Percentiles rank a stretch among this genome's conserved stretches.
These are phyloP conservation scores for Candida xiaguanensis DNA, from an alignment of 805 yeast species.

Conservation along the genomic window DNA sequence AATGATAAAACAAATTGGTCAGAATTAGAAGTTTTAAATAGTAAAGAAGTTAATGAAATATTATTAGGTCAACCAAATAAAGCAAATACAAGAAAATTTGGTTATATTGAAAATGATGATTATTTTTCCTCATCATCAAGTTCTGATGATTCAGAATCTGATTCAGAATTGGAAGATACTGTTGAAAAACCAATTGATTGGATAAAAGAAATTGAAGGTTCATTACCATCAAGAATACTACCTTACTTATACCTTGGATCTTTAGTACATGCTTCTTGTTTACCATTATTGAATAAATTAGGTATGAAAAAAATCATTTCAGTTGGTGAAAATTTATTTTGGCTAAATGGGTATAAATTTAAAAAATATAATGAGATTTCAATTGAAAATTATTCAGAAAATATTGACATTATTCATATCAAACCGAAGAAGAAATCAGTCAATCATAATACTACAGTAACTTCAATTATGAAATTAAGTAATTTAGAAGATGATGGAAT, in stretches of 20 bases:
- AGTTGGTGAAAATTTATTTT: slow-evolving; percentile 76
- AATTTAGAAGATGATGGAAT: slow-evolving; percentile 90
- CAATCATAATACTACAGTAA: slow-evolving; percentile 22
- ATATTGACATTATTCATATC: slow-evolving; percentile 28
- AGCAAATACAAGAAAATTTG: slow-evolving; percentile 16
- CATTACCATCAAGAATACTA: slow-evolving; percentile 79
- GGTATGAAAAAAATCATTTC: slow-evolving; percentile 75
- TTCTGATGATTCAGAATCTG: not conserved
- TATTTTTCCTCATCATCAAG: not conserved
- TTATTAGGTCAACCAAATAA: slow-evolving; percentile 19
- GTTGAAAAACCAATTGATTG: slow-evolving; percentile 20
- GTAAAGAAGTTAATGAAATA: slow-evolving; percentile 31
- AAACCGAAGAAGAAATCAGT: slow-evolving; percentile 13
- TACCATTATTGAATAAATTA: slow-evolving; percentile 56
- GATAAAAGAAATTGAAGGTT: slow-evolving; percentile 50
- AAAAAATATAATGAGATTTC: slow-evolving; percentile 19
- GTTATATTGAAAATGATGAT: slow-evolving; percentile 22
- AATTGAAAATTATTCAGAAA: slow-evolving; percentile 19
- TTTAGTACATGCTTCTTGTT: slow-evolving; percentile 72
- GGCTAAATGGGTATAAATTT: slow-evolving; percentile 47
- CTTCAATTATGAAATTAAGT: slow-evolving; percentile 57
- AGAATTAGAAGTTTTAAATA: slow-evolving; percentile 24
- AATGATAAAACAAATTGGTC: slow-evolving; percentile 23
- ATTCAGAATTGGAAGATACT: not conserved
- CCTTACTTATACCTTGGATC: slow-evolving; percentile 87